Evolutionary conservation across 2,329 filamentous ascomycete species (phyloP), one percentile per base, ranked within the genome.

Genomic region (Fusarium kyushuense): DNA sequence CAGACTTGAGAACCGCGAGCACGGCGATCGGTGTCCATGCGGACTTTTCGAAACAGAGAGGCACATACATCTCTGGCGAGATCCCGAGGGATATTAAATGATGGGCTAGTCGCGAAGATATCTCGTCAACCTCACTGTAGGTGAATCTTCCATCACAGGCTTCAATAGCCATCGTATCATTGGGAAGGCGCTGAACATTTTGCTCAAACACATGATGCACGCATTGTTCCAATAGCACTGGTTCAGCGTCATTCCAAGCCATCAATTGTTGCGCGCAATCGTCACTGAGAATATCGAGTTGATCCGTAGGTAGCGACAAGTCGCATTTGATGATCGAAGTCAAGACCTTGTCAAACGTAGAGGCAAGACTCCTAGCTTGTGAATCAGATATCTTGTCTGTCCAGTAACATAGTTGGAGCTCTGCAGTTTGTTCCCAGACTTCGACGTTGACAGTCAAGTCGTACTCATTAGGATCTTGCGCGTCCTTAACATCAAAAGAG

Each of bases 111-210:
- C 23, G 77, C 5, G 62, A 49, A 4, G 73, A 41, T 0, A 56
- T 3, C 0, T 14, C 30, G 12, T 75, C 47, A 0, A 84, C 72
- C 21, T 84, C 77, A 1, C 4, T 2, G 33, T 70, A 70, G 3
- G 55, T 82, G 41, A 83, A 77, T 17, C 71, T 63, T 17, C 79
- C 82, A 63, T 84, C 83, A 81, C 82, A 84, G 0, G 82, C 80
- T n/a, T 79, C 72, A 17, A 84, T 76, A 2, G 83, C 82, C 1
- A 73, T 67, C 0, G 76, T 65, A 11, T 70, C 54, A 2, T 29
- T 1, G 0, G 81, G 79, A 1, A 72, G 67, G 17, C 63, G 71
- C 8, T 63, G 60, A 5, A 76, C 76, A 27, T 79, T 80, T 12
- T 78, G 72, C 5, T 77, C 75, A 40, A 84, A 77, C 49, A 82